Conservation (phyloP, 2,329 filamentous ascomycete species). For the Aspergillus intermedius region DNA sequence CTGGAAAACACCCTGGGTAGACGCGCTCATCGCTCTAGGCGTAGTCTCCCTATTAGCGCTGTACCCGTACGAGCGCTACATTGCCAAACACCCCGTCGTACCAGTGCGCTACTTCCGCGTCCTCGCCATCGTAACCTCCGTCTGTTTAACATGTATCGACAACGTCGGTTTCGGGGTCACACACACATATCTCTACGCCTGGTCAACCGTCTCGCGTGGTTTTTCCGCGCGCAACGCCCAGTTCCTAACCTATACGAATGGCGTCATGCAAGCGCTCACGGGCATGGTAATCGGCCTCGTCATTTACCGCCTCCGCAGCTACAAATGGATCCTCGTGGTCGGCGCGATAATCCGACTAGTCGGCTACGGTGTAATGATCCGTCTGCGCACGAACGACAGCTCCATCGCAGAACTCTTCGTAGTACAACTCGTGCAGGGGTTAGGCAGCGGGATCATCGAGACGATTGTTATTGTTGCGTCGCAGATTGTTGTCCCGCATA, state of each 20-base stretch:
- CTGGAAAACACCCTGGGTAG: constrained; percentile 44
- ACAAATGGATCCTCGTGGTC: constrained; percentile 43
- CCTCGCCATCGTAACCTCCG: constrained; percentile 37
- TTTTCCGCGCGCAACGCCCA: constrained; percentile 38
- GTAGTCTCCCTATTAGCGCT: constrained; percentile 36
- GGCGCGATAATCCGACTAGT: constrained; percentile 40
- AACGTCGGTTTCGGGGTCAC: constrained; percentile 40
- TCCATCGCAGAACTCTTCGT: constrained; percentile 42
- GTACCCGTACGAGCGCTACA: constrained; percentile 43
- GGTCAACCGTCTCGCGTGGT: constrained; percentile 40
- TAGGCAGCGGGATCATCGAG: constrained; percentile 43
- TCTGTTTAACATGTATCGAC: constrained; percentile 38
- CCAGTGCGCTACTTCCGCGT: constrained; percentile 43
- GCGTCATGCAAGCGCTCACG: constrained; percentile 39
- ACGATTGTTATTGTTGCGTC: constrained; percentile 39
- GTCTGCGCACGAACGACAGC: constrained; percentile 40
- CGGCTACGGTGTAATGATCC: constrained; percentile 48
- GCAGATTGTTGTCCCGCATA: constrained; percentile 42
- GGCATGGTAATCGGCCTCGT: constrained; percentile 37
- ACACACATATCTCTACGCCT: constrained; percentile 46
- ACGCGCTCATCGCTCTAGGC: constrained; percentile 41
- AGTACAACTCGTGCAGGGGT: constrained; percentile 44
- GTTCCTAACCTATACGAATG: constrained; percentile 35
- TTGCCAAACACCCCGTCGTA: constrained; percentile 42
- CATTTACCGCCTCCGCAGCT: constrained; percentile 39